A percentile compares a stretch with the other conserved stretches of the same genome.
Evolutionary conservation across 2,329 filamentous ascomycete genomes (phyloP).

Genomic region (Metarhizium sp.): DNA sequence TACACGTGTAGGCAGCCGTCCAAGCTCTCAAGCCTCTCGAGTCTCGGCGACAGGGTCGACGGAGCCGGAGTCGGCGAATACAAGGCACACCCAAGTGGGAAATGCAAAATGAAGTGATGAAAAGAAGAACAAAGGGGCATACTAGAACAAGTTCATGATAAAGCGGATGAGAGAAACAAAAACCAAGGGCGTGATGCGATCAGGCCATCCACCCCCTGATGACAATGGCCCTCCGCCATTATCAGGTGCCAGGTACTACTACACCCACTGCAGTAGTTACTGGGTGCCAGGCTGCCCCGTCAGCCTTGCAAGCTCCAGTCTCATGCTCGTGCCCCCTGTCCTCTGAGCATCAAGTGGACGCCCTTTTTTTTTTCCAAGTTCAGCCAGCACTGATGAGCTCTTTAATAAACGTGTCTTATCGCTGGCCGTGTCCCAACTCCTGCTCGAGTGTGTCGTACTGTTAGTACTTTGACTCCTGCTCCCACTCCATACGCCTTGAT

Average conservation of each 20-base stretch:
- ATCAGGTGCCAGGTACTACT: not conserved
- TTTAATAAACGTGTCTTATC: not conserved
- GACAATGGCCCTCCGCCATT: not conserved
- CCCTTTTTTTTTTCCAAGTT: not conserved
- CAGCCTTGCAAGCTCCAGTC: too few species aligned
- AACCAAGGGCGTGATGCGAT: not conserved
- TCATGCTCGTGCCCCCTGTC: not conserved
- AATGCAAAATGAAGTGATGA: too few species aligned
- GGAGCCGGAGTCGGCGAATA: too few species aligned
- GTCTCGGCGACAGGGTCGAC: too few species aligned
- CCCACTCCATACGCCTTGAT: not conserved
- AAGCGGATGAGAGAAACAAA: not conserved
- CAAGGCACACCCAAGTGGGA: too few species aligned
- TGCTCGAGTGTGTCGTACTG: not conserved
- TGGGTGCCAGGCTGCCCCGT: too few species aligned
- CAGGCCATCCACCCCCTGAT: constrained; percentile 3
- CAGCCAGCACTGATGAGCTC: not conserved
- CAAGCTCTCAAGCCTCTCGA: too few species aligned
- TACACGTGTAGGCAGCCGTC: too few species aligned
- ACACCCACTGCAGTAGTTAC: too few species aligned
- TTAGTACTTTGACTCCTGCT: not conserved
- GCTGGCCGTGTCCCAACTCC: not conserved
- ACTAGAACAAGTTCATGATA: too few species aligned
- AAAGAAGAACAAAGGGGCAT: too few species aligned
- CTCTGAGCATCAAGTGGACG: not conserved